Evolutionary conservation across 2,329 filamentous ascomycete species (phyloP).

Genomic region (Xylaria sp.): DNA sequence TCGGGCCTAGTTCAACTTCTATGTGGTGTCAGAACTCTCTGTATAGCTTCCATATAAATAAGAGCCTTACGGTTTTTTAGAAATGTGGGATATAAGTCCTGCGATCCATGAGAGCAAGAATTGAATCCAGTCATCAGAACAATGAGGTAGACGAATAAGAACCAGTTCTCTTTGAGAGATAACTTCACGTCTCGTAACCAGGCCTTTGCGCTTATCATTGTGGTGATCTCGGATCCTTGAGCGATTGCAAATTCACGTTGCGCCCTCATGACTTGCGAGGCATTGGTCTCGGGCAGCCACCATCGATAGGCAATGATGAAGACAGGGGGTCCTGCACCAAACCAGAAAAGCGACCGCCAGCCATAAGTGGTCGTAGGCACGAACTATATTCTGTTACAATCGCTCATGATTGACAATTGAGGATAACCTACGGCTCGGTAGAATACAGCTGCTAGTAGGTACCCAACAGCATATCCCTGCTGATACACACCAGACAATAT

Average conservation of each 20-base stretch:
- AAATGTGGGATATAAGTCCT: slow-evolving; percentile 29
- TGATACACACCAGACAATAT: slow-evolving; percentile 27
- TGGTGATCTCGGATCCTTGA: background rate
- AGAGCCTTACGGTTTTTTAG: slow-evolving; percentile 27
- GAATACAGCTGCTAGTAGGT: slow-evolving; percentile 26
- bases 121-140: slow-evolving; percentile 30
- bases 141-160: slow-evolving; percentile 29
- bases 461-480: slow-evolving; percentile 22
- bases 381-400: slow-evolving; percentile 23
- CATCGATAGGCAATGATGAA: slow-evolving; percentile 29
- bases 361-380: slow-evolving; percentile 27
- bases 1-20: slow-evolving; percentile 26
- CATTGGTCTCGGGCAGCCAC: slow-evolving; percentile 32
- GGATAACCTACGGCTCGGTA: slow-evolving; percentile 28
- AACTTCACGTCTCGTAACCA: slow-evolving; percentile 24
- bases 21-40: background rate
- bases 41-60: background rate
- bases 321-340: slow-evolving; percentile 27
- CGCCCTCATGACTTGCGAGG: slow-evolving; percentile 27
- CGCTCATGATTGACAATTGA: no score
- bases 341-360: slow-evolving; percentile 31
- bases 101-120: slow-evolving; percentile 25
- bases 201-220: slow-evolving; percentile 7
- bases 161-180: slow-evolving; percentile 25
- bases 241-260: slow-evolving; percentile 13